Conservation (phyloP, 176 grass and related monocot genomes). For the Ampelocalamus luodianensis region DNA sequence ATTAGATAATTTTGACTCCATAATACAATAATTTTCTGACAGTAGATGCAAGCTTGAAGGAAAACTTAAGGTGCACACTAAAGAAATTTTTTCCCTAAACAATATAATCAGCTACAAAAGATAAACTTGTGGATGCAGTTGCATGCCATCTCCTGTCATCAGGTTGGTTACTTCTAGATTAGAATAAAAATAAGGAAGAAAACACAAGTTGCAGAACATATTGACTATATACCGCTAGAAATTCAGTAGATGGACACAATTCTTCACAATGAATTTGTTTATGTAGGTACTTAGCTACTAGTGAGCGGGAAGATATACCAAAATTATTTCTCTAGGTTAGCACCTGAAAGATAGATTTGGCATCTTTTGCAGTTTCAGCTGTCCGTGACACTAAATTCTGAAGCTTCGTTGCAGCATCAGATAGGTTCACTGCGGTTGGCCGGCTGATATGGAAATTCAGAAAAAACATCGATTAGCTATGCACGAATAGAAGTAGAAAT, state of each 20-base stretch:
- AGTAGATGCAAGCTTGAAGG: background rate
- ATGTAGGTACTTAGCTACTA: background rate
- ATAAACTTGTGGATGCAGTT: background rate
- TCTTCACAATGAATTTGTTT: background rate
- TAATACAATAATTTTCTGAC: background rate
- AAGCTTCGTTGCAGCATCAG: slow-evolving; percentile 87
- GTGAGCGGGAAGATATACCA: background rate
- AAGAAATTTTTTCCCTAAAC: background rate
- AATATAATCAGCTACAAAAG: slow-evolving; percentile 20
- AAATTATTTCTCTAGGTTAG: slow-evolving; percentile 13
- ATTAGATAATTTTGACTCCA: background rate
- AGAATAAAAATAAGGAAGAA: background rate
- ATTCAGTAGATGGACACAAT: background rate
- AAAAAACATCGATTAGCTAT: slow-evolving; percentile 30
- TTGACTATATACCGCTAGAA: background rate
- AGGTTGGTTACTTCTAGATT: background rate
- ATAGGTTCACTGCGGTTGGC: slow-evolving; percentile 95
- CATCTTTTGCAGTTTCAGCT: slow-evolving; percentile 63
- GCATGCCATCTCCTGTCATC: slow-evolving; percentile 4
- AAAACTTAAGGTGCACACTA: background rate
- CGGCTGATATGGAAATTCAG: slow-evolving; percentile 55
- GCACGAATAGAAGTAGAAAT: slow-evolving; percentile 14
- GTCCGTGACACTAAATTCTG: slow-evolving; percentile 62
- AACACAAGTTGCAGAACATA: background rate
- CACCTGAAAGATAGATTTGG: slow-evolving; percentile 82